Evolutionary conservation across 164 flowering plant genomes (phyloP).

Genomic region (Vitis rupestris): DNA sequence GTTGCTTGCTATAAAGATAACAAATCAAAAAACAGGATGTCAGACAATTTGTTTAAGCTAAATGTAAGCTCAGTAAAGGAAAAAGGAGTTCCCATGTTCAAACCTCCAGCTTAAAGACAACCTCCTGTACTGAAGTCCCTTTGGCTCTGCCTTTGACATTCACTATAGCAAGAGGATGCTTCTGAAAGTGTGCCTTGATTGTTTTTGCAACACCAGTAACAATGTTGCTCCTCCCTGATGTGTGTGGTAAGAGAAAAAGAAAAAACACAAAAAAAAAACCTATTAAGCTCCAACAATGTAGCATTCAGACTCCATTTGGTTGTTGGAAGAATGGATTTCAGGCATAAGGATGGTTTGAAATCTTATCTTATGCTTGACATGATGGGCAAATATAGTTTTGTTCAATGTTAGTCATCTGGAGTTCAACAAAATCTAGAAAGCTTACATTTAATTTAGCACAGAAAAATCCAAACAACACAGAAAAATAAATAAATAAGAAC

Average conservation of each 20-base stretch:
- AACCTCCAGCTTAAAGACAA: slow-evolving; percentile 79
- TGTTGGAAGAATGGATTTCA: too few species aligned
- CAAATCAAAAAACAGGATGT: neutral
- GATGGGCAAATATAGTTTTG: too few species aligned
- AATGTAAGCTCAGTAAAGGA: neutral
- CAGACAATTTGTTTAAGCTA: neutral
- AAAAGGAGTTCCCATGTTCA: slow-evolving; percentile 1
- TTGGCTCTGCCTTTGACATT: slow-evolving; percentile 94
- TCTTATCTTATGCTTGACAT: too few species aligned
- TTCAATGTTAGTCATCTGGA: too few species aligned
- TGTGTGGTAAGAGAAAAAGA: slow-evolving; percentile 3
- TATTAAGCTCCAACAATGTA: too few species aligned
- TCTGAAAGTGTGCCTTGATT: slow-evolving; percentile 72
- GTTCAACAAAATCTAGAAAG: too few species aligned
- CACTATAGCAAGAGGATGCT: slow-evolving; percentile 85
- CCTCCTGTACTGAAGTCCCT: slow-evolving; percentile 84
- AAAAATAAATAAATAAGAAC: too few species aligned
- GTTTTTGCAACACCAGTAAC: slow-evolving; percentile 82
- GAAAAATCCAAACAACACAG: too few species aligned
- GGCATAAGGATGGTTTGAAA: too few species aligned
- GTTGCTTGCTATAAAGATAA: slow-evolving; percentile 73
- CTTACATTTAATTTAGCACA: too few species aligned
- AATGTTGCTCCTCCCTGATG: slow-evolving; percentile 70
- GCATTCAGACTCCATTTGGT: too few species aligned
- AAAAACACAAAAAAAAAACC: neutral